phyloP scores from a whole-genome alignment of 1,139 yeast genomes.

The Taiozyma sp. region DNA sequence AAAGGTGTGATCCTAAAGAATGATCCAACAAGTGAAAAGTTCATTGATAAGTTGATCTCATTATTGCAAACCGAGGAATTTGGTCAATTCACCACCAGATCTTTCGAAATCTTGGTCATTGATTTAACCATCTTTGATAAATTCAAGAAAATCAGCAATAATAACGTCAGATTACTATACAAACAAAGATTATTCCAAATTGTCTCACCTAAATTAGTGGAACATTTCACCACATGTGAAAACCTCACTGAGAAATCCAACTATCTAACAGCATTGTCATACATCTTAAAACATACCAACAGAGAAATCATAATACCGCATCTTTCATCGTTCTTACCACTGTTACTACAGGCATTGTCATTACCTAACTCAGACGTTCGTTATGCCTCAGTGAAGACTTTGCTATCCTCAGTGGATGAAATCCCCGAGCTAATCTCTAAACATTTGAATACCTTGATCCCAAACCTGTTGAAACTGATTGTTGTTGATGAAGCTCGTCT shows the following conservation, averaged over 20 bases:
- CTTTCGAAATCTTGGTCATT: constrained; percentile 58
- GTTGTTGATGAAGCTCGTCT: constrained; percentile 22
- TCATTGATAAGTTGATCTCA: constrained; percentile 32
- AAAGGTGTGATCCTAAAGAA: constrained; percentile 64
- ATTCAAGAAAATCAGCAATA: constrained; percentile 46
- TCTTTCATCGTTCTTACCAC: constrained; percentile 58
- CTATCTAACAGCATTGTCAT: constrained; percentile 60
- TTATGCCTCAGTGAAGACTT: constrained; percentile 52
- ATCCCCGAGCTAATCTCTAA: constrained; percentile 43
- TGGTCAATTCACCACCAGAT: constrained; percentile 38
- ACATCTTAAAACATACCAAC: constrained; percentile 61
- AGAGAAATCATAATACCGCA: constrained; percentile 56
- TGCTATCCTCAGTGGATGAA: constrained; percentile 49
- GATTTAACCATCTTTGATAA: constrained; percentile 59
- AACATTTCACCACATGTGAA: constrained; percentile 28
- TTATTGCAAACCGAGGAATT: constrained; percentile 29
- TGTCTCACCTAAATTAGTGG: constrained; percentile 44
- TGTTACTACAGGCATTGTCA: constrained; percentile 60
- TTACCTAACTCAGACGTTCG: constrained; percentile 40
- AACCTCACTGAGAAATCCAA: constrained; percentile 33
- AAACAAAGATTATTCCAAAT: constrained; percentile 72
- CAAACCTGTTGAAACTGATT: constrained; percentile 36
- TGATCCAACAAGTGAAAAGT: constrained; percentile 41
- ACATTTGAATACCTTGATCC: constrained; percentile 53
- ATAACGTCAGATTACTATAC: constrained; percentile 60